These are phyloP conservation scores for Fusarium guadeloupense DNA, from an alignment of 2,329 filamentous ascomycete genomes.

Conservation along the genomic window DNA sequence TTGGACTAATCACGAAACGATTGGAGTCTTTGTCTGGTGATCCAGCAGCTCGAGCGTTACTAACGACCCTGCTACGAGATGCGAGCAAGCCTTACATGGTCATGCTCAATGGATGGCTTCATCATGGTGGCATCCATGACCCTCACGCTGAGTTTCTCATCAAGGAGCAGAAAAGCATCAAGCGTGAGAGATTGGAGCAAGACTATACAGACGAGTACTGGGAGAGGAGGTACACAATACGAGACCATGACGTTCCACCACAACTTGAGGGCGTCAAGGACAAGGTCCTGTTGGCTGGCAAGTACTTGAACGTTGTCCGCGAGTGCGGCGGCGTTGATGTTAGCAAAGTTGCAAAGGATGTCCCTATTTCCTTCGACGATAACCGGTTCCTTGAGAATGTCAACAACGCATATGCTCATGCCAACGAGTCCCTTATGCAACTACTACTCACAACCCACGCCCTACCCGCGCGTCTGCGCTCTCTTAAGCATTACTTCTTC, in stretches of 20 bases:
- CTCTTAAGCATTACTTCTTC: conserved; percentile 99
- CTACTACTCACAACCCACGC: conserved; percentile 92
- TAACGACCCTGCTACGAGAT: conserved; percentile 85
- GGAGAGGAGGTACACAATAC: conserved; percentile 96
- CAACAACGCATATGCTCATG: conserved; percentile 92
- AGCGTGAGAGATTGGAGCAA: conserved; percentile 87
- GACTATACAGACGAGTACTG: conserved; percentile 99
- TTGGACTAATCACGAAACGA: conserved; percentile 84
- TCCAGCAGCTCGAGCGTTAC: conserved; percentile 81
- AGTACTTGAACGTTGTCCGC: conserved; percentile 96
- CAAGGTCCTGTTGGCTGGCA: conserved; percentile 93
- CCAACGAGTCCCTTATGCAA: conserved; percentile 91
- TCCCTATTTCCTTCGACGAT: conserved; percentile 94
- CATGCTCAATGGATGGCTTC: conserved; percentile 98
- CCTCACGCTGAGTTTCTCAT: conserved; percentile 94
- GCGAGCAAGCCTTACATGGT: conserved; percentile 94
- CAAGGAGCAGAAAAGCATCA: conserved; percentile 95
- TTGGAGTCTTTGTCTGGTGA: conserved; percentile 93
- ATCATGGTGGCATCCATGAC: conserved; percentile 94
- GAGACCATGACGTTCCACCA: conserved; percentile 89
- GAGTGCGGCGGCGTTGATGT: conserved; percentile 97
- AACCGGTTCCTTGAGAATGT: conserved; percentile 93
- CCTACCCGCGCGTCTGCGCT: conserved; percentile 84
- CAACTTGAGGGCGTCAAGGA: conserved; percentile 92
- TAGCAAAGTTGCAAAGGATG: conserved; percentile 85